Evolutionary conservation across 2,329 filamentous ascomycete species (phyloP), one percentile per base, ranked within the genome.

Genomic region (Raffaelea arxii): DNA sequence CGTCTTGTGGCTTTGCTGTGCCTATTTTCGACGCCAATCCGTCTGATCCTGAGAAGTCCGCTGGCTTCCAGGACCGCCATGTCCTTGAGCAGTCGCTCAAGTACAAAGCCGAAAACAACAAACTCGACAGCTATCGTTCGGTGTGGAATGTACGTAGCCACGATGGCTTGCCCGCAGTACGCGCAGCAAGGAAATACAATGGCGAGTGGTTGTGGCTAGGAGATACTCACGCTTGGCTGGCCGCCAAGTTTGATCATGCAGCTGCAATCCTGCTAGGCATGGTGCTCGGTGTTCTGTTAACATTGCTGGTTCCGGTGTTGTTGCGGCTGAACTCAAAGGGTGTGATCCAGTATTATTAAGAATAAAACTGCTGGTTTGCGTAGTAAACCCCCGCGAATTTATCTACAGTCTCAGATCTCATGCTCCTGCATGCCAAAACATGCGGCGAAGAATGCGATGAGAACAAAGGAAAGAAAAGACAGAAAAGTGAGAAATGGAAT

Each of bases 1-100:
- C 78, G 10, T 77, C 74, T 43, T 86, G 81, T 56, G 81, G 82
- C 6, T 85, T 71, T 54, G 78, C 74, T 22, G 78, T 85, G 7
- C 80, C 80, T 6, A 6, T 23, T 9, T 18, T 23, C 11, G 38
- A 40, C 38, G 38, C 18, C 38, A n/a, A 40, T 16, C 16, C 23
- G 14, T 22, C 23, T 18, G 4, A 42, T 16, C 6, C 4, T 22
- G 40, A 22, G 40, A 6, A 22, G 40, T 18, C n/a, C 6, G 5
- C 4, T 7, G 25, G 40, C 36, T 74, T 78, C 49, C 65, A 72
- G 49, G 71, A 77, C 49, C 70, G 80, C 4, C 68, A 72, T 14
- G 81, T 75, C 0, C 59, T 84, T 49, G 70, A 73, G 21, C 62
- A 68, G 45, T 79, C 69, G 2, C 56, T 58, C 32, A 73, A 71